Conservation (phyloP, 306 rosid genomes). For the Pterocarpus santalinus region DNA sequence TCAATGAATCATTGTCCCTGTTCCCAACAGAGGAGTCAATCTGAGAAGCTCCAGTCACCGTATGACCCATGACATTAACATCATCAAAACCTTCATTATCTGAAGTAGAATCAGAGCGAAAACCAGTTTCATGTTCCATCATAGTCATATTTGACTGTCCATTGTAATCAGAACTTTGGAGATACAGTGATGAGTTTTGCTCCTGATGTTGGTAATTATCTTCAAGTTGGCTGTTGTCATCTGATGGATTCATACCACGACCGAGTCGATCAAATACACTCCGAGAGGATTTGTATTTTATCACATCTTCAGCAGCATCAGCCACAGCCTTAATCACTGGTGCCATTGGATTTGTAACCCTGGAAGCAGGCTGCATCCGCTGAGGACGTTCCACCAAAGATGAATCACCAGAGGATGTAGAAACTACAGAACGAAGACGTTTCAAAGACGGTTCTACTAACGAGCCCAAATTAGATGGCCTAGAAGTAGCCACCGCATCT, state of each 20-base stretch:
- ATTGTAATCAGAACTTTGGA: conserved; percentile 53
- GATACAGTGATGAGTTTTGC: conserved; percentile 51
- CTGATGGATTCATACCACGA: conserved; percentile 58
- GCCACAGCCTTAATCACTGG: conserved; percentile 89
- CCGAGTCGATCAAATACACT: conserved; percentile 96
- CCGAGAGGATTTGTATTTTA: conserved; percentile 72
- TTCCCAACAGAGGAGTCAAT: conserved; percentile 61
- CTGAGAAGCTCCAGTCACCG: conserved; percentile 63
- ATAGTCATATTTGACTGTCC: conserved; percentile 55
- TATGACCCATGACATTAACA: conserved; percentile 52
- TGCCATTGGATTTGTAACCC: conserved; percentile 83
- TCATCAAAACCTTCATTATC: conserved; percentile 75
- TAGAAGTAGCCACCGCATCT: conserved; percentile 81
- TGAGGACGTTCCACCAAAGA: conserved; percentile 63
- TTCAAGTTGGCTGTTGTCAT: conserved; percentile 56
- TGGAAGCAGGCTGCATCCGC: conserved; percentile 60
- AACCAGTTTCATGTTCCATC: conserved; percentile 64
- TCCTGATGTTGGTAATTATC: conserved; percentile 56
- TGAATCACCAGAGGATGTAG: conserved; percentile 69
- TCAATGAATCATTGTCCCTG: conserved; percentile 59
- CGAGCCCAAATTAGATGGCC: conserved; percentile 53
- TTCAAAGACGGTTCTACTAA: conserved; percentile 69
- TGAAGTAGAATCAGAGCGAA: conserved; percentile 70
- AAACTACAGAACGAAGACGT: conserved; percentile 95
- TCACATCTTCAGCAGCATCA: conserved; percentile 91